Evolutionary conservation across 108 stramenopile species (phyloP), one percentile per base, ranked within the genome.

Genomic region (Cyclotella baltica): DNA sequence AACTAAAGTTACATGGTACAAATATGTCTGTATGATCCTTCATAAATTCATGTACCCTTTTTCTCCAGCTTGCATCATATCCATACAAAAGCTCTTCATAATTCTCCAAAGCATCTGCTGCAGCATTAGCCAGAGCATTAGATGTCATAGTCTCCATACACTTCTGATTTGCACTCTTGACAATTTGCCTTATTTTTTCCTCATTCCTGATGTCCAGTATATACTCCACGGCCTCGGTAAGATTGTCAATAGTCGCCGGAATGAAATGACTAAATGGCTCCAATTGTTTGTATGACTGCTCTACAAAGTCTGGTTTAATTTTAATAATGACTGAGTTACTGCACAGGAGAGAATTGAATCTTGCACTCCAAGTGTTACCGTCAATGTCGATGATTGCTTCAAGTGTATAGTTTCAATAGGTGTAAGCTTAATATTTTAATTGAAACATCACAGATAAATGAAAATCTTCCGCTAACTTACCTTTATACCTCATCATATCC

Each of bases 311-410:
- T 13, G 86, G 86, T 43, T 73, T n/a, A n/a, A 87, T 75, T 75
- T 88, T 87, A 20, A 88, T 71, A 22, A 85, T 38, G 16, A 88
- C 80, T 27, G 83, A 85, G 61, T 85, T 87, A 46, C 47, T 69
- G 50, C 88, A 88, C 10, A 88, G 56, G 10, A 86, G 84, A n/a
- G 50, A 61, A 15, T 47, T 37, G 59, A 88, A 88, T 1, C 88
- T 76, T 30, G 73, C 73, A 22, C 72, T 75, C 86, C 86, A 88
- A 34, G 58, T 71, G 48, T 88, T 87, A 5, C 88, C 88, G 50
- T 88, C 88, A 29, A 86, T 78, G 23, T 88, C 88, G 31, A 88
- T 77, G 38, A 88, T 73, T 16, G 86, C 88, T 64, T 33, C 2
- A 23, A 37, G 33, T 56, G 51, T 51, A 5, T 4, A 37, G n/a